A percentile compares a stretch with the other conserved stretches of the same genome.
These are phyloP conservation scores for Oryza australiensis DNA, from an alignment of 176 grass and related monocot genomes.

Conservation along the genomic window DNA sequence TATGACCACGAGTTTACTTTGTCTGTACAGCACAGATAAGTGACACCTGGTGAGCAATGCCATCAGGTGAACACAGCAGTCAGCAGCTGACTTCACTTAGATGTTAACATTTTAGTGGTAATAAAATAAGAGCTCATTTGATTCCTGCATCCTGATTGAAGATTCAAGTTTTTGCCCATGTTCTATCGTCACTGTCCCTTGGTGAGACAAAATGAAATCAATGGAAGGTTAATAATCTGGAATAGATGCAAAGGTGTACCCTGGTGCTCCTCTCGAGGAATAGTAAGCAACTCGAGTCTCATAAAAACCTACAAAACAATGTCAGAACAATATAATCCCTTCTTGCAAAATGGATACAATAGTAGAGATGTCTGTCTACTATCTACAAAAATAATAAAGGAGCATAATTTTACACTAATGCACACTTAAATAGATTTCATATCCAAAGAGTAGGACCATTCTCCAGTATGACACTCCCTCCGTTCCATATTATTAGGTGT, in stretches of 20 bases:
- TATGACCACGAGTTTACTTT: not conserved
- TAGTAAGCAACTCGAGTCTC: constrained; percentile 95
- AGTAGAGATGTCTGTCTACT: not conserved
- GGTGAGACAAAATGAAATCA: not conserved
- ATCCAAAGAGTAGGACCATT: no score
- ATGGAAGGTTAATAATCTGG: constrained; percentile 65
- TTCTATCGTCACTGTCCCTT: constrained; percentile 3
- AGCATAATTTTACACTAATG: not conserved
- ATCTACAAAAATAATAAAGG: not conserved
- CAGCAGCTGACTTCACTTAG: constrained; percentile 1
- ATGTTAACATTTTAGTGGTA: constrained; percentile 20
- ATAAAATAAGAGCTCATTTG: not conserved
- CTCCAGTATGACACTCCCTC: no score
- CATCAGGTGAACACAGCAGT: not conserved
- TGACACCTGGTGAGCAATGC: not conserved
- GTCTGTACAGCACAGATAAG: not conserved
- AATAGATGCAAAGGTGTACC: constrained; percentile 81
- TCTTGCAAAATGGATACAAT: not conserved
- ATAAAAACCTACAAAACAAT: constrained; percentile 68
- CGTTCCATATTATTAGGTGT: no score
- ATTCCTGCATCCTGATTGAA: not conserved
- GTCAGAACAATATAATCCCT: not conserved
- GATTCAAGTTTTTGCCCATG: not conserved
- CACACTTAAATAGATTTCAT: no score
- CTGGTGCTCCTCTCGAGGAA: constrained; percentile 89